phyloP scores from a whole-genome alignment of 2,329 filamentous ascomycete genomes.

The Paracoccidioides brasiliensis region DNA sequence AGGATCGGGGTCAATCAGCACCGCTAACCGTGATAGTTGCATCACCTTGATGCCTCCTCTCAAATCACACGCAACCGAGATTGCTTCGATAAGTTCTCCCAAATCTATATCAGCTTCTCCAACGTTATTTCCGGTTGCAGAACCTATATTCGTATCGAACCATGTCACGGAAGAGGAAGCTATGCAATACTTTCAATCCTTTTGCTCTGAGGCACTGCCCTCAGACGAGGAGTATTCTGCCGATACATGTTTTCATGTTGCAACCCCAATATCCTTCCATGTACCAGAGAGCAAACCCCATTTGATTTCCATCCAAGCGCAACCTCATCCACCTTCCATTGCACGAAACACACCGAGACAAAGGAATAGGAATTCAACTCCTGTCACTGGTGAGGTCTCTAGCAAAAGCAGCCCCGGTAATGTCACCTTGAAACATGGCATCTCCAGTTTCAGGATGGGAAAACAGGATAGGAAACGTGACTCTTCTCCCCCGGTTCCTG shows the following conservation, averaged over 20 bases:
- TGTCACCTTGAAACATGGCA: conserved; percentile 1
- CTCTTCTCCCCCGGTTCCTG: conserved; percentile 3
- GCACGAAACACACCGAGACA: conserved; percentile 3
- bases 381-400: not conserved
- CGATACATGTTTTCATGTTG: conserved; percentile 9
- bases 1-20: not conserved
- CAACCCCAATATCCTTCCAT: conserved; percentile 10
- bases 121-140: not conserved
- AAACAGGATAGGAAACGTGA: conserved; percentile 5
- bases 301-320: conserved; percentile 10
- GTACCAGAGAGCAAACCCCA: conserved; percentile 10
- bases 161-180: not conserved
- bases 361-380: conserved; percentile 4
- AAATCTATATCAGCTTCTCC: not conserved
- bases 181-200: conserved; percentile 3
- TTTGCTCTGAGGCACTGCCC: conserved; percentile 9
- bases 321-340: not conserved
- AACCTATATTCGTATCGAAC: not conserved
- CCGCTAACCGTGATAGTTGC: not conserved
- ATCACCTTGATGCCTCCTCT: not conserved
- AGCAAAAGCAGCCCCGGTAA: not conserved
- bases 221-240: conserved; percentile 10
- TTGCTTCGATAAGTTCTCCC: not conserved
- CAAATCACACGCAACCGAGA: not conserved
- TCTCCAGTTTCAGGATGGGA: conserved; percentile 5